Percentiles rank a stretch among this genome's conserved stretches.
phyloP scores from a whole-genome alignment of 192 early-diverging fungal species.

The Coemansia sp. region DNA sequence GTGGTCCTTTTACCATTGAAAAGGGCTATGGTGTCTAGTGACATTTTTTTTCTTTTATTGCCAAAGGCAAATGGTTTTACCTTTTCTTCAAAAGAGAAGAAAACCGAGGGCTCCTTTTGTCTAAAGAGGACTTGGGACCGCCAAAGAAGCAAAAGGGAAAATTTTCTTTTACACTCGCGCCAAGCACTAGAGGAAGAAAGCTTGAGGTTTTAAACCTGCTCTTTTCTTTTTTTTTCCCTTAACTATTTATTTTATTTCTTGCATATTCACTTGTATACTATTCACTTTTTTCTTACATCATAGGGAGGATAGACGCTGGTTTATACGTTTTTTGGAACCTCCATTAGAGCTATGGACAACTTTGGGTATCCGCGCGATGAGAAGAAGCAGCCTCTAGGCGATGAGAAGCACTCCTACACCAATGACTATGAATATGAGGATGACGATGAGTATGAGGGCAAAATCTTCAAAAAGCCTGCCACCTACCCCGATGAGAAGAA shows the following conservation, averaged over 20 bases:
- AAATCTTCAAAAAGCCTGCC: background rate
- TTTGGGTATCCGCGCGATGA: constrained; percentile 6
- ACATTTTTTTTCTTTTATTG: constrained; percentile 2
- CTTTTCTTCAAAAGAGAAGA: constrained; percentile 8
- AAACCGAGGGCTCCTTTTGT: background rate
- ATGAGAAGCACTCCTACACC: constrained; percentile 1
- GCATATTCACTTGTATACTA: constrained; percentile 4
- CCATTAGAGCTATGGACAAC: background rate
- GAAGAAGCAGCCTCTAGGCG: constrained; percentile 5
- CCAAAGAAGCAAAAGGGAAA: background rate
- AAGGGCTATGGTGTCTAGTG: background rate
- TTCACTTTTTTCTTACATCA: background rate
- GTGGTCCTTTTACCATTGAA: background rate
- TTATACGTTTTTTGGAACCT: background rate
- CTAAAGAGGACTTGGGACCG: background rate
- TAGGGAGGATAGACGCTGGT: constrained; percentile 2
- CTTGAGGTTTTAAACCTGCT: background rate
- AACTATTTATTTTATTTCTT: background rate
- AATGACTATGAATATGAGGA: background rate
- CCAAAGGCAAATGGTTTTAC: background rate
- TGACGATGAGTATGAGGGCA: constrained; percentile 7
- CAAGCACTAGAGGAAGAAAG: background rate
- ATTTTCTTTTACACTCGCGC: background rate
- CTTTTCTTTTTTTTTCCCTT: constrained; percentile 3
- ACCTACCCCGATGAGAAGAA: constrained; percentile 18